These are phyloP conservation scores for Penicillium olsonii DNA, from an alignment of 2,329 filamentous ascomycete genomes.

Conservation along the genomic window DNA sequence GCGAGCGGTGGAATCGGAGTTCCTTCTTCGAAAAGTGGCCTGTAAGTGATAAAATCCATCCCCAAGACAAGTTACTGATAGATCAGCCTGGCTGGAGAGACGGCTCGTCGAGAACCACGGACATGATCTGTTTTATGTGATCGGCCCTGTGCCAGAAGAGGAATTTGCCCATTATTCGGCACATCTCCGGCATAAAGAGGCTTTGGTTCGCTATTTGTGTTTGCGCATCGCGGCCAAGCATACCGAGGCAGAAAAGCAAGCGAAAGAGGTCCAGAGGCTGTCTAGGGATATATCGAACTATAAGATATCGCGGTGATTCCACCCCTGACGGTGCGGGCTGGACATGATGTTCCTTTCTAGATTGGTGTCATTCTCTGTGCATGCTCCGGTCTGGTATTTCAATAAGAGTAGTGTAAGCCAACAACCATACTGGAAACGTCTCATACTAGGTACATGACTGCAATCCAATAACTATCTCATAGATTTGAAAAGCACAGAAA, in stretches of 20 bases:
- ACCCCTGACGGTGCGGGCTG: too few relatives aligned
- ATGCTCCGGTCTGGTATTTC: too few relatives aligned
- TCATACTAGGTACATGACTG: too few relatives aligned
- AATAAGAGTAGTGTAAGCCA: too few relatives aligned
- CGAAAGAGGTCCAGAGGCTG: background rate
- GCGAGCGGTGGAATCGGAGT: background rate
- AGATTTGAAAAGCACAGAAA: too few relatives aligned
- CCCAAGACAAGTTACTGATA: background rate
- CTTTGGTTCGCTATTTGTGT: background rate
- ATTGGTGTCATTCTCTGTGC: too few relatives aligned
- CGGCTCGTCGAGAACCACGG: background rate
- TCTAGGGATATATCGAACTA: too few relatives aligned
- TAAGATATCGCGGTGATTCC: too few relatives aligned
- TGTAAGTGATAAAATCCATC: background rate
- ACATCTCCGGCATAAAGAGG: background rate
- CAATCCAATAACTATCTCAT: too few relatives aligned
- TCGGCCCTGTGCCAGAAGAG: background rate
- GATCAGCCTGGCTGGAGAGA: background rate
- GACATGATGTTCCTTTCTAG: too few relatives aligned
- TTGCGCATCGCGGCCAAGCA: background rate
- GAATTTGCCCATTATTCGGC: background rate
- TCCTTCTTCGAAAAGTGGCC: background rate
- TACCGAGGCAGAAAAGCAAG: background rate
- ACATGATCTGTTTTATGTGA: background rate
- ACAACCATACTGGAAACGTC: too few relatives aligned